Evolutionary conservation across 495 filamentous ascomycete species (phyloP), one percentile per base, ranked within the genome.

Genomic region (Daldinia grandis): DNA sequence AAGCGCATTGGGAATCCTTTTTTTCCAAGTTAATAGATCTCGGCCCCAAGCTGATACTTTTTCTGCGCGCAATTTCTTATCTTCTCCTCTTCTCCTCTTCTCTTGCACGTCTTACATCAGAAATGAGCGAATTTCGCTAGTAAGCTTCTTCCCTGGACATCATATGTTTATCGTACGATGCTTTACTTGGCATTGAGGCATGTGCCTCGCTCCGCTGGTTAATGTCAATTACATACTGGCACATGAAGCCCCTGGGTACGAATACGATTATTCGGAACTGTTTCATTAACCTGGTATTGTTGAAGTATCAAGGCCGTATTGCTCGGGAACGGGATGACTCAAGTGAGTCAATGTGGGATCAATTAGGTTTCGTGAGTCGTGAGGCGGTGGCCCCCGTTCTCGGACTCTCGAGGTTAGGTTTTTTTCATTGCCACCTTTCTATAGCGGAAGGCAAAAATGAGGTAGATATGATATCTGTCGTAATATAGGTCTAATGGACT

Each of bases 161-260:
- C 49, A 10, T 35, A 53, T 63, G 58, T 58, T 56, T 28, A 72
- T 72, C 69, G 69, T 72, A 72, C 33, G 69, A 72, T 68, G 31
- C 12, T 9, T 27, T 31, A 35, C 68, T 71, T 66, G 68, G 68
- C 68, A 38, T 8, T 12, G 21, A 49, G 57, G 35, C 58, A 54
- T 63, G 58, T 44, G 63, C 63, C 37, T 66, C n/a, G 31, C 19
- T 25, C 31, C 44, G 47, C 25, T 38, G 63, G 58, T 21, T 62
- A 30, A 60, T 24, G 55, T 25, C 19, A 61, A 54, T 21, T 10
- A 58, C 38, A 56, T 44, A 5, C 27, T 42, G 54, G 19, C n/a
- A n/a, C n/a, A n/a, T n/a, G n/a, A n/a, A n/a, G n/a, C n/a, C 40
- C 15, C 51, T 58, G n/a, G 42, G 62, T 50, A 61, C 30, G 31